Base-by-base conservation (phyloP, 2,329 filamentous ascomycete species). In the Pochonia chlamydosporia region DNA sequence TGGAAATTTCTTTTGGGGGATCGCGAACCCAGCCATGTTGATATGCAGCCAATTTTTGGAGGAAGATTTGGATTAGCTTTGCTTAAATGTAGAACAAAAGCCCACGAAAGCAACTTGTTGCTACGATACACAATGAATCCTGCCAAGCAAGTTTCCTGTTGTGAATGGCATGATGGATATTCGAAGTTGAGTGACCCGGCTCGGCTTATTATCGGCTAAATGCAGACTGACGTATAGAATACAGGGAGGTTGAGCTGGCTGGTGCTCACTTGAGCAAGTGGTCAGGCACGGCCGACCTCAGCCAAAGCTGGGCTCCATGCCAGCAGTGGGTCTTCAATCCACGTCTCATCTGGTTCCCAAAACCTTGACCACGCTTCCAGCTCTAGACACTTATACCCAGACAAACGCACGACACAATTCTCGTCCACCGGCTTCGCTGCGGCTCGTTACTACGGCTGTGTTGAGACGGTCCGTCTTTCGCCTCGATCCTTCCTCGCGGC, bases 131-230 rank as follows among this genome's bases (percentile, higher is more conserved):
- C 20, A 10, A 5, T 26, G 14, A 16, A 4, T 25, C 8, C 8
- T 7, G 21, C 21, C n/a, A n/a, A n/a, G n/a, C n/a, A n/a, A n/a
- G n/a, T n/a, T n/a, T n/a, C n/a, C n/a, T n/a, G n/a, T n/a, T n/a
- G n/a, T n/a, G n/a, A 9, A 11, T 25, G 39, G 13, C 5, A 36
- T 4, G 14, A 16, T 16, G 9, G 7, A 11, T 11, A 23, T 39
- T 11, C 20, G 20, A 39, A 18, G 30, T 36, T 44, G 42, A 36
- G 7, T 11, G 31, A 28, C 30, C 46, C 25, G 40, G 16, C 26
- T 7, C 47, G 47, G 47, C 23, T 42, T 37, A 49, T 49, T 16
- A 11, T 45, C 47, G 47, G 47, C 28, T 46, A 45, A 45, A 46
- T 25, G 20, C 16, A 20, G 8, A 18, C 30, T 44, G 26, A 48